Percentiles rank a stretch among this genome's conserved stretches.
phyloP scores from a whole-genome alignment of 2,329 filamentous ascomycete genomes.

The Venturia nashicola region DNA sequence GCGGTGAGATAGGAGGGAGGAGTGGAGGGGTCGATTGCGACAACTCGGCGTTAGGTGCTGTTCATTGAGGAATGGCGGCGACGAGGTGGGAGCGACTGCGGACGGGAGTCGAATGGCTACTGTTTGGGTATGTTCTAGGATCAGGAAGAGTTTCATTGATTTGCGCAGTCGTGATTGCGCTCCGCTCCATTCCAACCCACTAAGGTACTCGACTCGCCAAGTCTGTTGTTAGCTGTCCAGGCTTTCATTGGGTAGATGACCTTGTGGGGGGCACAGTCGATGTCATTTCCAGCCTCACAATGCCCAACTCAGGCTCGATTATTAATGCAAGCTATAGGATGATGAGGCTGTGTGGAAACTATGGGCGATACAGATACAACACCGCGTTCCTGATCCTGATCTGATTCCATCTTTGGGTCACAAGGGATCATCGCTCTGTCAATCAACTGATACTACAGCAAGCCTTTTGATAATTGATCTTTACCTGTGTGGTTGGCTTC shows the following conservation, averaged over 20 bases:
- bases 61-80: background rate
- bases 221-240: background rate
- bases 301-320: no score
- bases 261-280: no score
- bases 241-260: background rate
- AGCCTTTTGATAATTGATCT: no score
- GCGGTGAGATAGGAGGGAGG: constrained; percentile 1
- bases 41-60: background rate
- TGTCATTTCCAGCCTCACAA: no score
- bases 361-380: no score
- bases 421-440: background rate
- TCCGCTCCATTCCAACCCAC: background rate
- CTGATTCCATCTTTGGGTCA: background rate
- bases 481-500: background rate
- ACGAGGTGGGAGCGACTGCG: background rate
- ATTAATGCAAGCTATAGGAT: no score
- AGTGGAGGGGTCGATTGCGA: constrained; percentile 1
- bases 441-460: no score
- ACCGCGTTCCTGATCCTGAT: no score
- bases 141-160: background rate
- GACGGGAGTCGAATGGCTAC: background rate
- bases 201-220: background rate
- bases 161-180: background rate
- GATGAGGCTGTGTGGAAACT: no score
- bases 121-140: background rate